phyloP scores from a whole-genome alignment of 176 grass and related monocot genomes.

The Puya raimondii region DNA sequence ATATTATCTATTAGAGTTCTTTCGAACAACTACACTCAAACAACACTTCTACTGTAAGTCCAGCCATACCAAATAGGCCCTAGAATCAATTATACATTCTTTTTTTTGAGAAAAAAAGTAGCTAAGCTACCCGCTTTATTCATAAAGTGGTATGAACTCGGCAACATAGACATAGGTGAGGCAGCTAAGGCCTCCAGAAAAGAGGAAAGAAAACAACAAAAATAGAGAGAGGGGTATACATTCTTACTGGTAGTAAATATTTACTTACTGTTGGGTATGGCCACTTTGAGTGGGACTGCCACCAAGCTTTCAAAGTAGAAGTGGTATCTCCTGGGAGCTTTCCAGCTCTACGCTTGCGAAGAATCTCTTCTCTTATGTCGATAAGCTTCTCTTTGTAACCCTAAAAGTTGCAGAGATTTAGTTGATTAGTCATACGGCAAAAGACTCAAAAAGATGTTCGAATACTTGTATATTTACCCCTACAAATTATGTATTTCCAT shows the following conservation, averaged over 20 bases:
- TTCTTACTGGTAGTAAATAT: neutral
- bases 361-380: conserved; percentile 69
- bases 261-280: conserved; percentile 58
- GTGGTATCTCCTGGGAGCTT: conserved; percentile 63
- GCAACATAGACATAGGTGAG: no score
- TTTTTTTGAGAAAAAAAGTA: no score
- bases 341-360: conserved; percentile 59
- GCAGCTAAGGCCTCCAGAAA: no score
- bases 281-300: conserved; percentile 69
- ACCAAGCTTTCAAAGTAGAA: conserved; percentile 62
- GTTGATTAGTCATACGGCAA: neutral
- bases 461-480: neutral
- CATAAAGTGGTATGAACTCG: no score
- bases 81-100: no score
- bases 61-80: no score
- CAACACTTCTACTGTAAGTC: no score
- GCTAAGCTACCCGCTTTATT: no score
- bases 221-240: no score
- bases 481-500: neutral
- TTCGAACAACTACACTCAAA: no score
- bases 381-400: conserved; percentile 66
- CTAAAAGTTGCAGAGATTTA: conserved; percentile 15
- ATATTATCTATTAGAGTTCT: no score
- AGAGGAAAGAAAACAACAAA: no score
- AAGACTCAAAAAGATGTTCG: neutral